Conservation (phyloP, 225 moss, liverwort and hornwort species). For the Marchantia paleacea region DNA sequence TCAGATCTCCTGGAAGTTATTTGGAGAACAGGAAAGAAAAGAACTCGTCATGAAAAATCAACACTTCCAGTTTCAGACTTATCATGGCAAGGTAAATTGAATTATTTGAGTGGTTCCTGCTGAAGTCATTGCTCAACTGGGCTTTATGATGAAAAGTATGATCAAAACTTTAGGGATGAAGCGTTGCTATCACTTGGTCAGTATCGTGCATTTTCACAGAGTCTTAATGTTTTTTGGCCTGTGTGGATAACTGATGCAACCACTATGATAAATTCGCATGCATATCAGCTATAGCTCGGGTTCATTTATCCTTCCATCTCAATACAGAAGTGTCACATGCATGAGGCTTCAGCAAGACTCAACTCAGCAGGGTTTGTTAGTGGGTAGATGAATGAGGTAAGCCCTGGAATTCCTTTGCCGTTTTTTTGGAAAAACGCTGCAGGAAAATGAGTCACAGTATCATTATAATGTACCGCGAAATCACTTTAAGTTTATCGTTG, state of each 20-base stretch:
- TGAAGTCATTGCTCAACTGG: not conserved
- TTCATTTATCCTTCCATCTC: not conserved
- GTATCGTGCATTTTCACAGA: not conserved
- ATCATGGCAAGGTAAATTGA: not conserved
- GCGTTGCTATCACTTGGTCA: not conserved
- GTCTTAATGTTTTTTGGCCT: not conserved
- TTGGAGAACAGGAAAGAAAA: slow-evolving; percentile 15
- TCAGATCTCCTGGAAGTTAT: slow-evolving; percentile 9
- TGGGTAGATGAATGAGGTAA: not conserved
- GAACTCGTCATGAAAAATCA: not conserved
- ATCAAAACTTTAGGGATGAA: not conserved
- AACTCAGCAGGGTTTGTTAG: not conserved
- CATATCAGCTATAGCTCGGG: not conserved
- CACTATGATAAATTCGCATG: not conserved
- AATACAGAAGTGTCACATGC: not conserved
- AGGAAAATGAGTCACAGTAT: too few relatives aligned
- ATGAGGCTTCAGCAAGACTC: not conserved
- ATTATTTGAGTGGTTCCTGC: not conserved
- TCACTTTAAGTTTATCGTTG: too few relatives aligned
- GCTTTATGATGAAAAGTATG: not conserved
- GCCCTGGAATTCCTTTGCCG: not conserved
- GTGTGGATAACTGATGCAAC: too few relatives aligned
- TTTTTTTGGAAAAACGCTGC: too few relatives aligned
- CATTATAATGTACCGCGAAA: too few relatives aligned
- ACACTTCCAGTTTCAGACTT: not conserved